phyloP scores from a whole-genome alignment of 352 stramenopile species.

The Globisporangium perplexum region DNA sequence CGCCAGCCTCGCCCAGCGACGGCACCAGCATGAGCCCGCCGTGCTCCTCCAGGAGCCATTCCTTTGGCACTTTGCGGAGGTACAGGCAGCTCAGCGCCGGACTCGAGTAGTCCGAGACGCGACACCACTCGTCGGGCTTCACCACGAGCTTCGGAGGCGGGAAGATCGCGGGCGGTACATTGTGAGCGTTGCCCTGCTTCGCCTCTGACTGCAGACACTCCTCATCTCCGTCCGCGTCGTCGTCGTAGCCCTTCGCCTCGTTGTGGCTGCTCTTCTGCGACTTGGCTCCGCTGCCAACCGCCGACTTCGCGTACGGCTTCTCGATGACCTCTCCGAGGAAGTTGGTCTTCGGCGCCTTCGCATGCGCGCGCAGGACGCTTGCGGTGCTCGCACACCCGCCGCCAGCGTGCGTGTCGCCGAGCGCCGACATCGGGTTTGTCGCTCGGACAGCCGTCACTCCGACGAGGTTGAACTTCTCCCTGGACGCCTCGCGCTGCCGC shows the following conservation, averaged over 20 bases:
- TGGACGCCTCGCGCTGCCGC: constrained; percentile 39
- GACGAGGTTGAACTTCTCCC: constrained; percentile 57
- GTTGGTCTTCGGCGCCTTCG: constrained; percentile 55
- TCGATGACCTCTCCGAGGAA: constrained; percentile 63
- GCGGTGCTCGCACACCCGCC: constrained; percentile 12
- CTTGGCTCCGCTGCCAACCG: not conserved
- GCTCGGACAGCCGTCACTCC: constrained; percentile 49
- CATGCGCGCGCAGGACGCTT: constrained; percentile 32
- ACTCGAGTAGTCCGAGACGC: constrained; percentile 52
- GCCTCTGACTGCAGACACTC: constrained; percentile 12
- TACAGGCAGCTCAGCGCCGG: constrained; percentile 51
- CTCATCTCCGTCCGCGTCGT: constrained; percentile 16
- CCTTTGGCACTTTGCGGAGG: constrained; percentile 56
- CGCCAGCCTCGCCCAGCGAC: constrained; percentile 60
- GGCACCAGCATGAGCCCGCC: constrained; percentile 69
- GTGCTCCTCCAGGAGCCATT: constrained; percentile 46
- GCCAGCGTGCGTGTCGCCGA: not conserved
- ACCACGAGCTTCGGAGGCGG: constrained; percentile 61
- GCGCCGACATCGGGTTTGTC: constrained; percentile 1
- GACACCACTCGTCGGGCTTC: constrained; percentile 72
- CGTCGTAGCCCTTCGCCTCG: constrained; percentile 16
- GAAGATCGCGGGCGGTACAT: constrained; percentile 13
- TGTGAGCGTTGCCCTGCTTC: not conserved
- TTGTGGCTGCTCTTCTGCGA: constrained; percentile 16
- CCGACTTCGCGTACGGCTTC: constrained; percentile 32